Percentiles rank a stretch among this genome's conserved stretches.
Conservation (phyloP, 2,329 filamentous ascomycete genomes). For the Periconia sp. region DNA sequence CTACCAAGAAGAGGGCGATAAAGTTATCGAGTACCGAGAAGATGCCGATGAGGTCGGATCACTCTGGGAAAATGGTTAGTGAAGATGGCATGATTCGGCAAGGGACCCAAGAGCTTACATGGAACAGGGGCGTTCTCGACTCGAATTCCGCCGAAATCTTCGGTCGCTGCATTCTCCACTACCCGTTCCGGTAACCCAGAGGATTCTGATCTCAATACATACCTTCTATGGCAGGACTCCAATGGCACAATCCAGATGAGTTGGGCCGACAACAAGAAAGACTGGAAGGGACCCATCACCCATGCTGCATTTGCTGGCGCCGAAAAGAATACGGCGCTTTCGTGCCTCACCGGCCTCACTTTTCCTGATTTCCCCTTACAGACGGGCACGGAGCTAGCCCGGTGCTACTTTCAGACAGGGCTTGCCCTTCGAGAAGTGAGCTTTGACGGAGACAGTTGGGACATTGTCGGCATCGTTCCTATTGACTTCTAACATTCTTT, state of each 20-base stretch:
- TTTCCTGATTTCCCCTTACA: conserved; percentile 14
- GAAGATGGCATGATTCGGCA: background rate
- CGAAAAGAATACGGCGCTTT: conserved; percentile 19
- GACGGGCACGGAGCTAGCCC: conserved; percentile 15
- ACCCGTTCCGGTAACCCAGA: conserved; percentile 7
- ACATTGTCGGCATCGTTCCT: conserved; percentile 21
- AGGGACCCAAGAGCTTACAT: conserved; percentile 2
- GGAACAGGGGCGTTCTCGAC: conserved; percentile 16
- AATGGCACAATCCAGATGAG: conserved; percentile 20
- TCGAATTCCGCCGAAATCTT: conserved; percentile 15
- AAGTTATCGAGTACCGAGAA: conserved; percentile 16
- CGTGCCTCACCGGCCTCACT: conserved; percentile 21
- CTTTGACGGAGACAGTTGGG: conserved; percentile 22
- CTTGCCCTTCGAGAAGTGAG: conserved; percentile 18
- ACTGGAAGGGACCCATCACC: conserved; percentile 22
- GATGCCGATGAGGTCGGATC: conserved; percentile 1
- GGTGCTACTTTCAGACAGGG: conserved; percentile 29
- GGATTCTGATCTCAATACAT: conserved; percentile 12
- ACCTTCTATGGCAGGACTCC: conserved; percentile 23
- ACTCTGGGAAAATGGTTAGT: conserved; percentile 19
- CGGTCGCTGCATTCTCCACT: conserved; percentile 20
- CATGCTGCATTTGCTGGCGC: conserved; percentile 19
- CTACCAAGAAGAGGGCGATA: conserved; percentile 17
- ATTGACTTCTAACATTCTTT: conserved; percentile 13
- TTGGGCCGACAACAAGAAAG: conserved; percentile 18